Percentiles rank a stretch among this genome's conserved stretches.
Conservation (phyloP, 139 green algal species). For the Nannochloris sp. region DNA sequence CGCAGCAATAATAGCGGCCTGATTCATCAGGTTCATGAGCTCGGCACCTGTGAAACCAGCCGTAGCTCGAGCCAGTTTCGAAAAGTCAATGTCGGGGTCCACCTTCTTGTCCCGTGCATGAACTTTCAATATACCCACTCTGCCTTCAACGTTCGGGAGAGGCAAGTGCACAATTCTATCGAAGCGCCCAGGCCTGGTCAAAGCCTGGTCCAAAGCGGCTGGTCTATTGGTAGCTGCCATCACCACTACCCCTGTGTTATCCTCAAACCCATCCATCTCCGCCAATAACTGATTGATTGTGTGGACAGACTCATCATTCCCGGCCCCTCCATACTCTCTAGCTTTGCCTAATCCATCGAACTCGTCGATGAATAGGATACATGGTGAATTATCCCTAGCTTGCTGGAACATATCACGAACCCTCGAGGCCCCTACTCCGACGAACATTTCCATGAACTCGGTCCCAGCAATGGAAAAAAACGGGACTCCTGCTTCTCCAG, state of each 20-base stretch:
- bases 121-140: slow-evolving; percentile 80
- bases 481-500: slow-evolving; percentile 62
- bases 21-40: slow-evolving; percentile 88
- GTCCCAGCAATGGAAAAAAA: slow-evolving; percentile 51
- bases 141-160: slow-evolving; percentile 69
- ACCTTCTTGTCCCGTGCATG: slow-evolving; percentile 75
- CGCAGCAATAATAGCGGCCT: slow-evolving; percentile 63
- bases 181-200: slow-evolving; percentile 87
- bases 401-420: slow-evolving; percentile 56
- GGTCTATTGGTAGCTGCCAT: slow-evolving; percentile 95
- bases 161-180: slow-evolving; percentile 91
- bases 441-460: slow-evolving; percentile 62
- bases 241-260: slow-evolving; percentile 90
- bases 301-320: slow-evolving; percentile 66
- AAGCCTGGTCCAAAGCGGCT: slow-evolving; percentile 76
- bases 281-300: slow-evolving; percentile 97
- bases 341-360: slow-evolving; percentile 85
- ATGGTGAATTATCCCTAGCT: slow-evolving; percentile 46
- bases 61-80: slow-evolving; percentile 66
- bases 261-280: slow-evolving; percentile 97
- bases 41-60: slow-evolving; percentile 84
- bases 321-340: slow-evolving; percentile 29
- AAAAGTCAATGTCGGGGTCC: slow-evolving; percentile 63
- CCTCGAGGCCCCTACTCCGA: slow-evolving; percentile 53
- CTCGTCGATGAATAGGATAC: slow-evolving; percentile 97